phyloP scores from a whole-genome alignment of 495 filamentous ascomycete species.

The Parathielavia appendiculata region DNA sequence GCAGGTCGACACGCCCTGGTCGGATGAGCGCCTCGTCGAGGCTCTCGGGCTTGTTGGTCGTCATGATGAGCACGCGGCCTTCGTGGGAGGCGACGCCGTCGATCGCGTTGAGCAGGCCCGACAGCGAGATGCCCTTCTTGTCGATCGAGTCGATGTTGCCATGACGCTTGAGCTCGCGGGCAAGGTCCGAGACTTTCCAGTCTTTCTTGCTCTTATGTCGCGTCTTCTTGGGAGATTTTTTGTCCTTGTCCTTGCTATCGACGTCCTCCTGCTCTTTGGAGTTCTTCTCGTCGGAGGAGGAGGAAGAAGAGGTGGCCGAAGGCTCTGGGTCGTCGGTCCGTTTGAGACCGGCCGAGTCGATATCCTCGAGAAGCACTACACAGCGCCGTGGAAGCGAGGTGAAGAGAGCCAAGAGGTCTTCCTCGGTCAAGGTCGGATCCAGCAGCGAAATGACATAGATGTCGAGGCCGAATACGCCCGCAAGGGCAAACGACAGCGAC shows the following conservation, averaged over 20 bases:
- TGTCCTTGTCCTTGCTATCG: slow-evolving; percentile 14
- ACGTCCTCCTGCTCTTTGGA: slow-evolving; percentile 8
- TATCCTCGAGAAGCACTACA: slow-evolving; percentile 66
- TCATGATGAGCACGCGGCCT: slow-evolving; percentile 78
- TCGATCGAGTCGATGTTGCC: slow-evolving; percentile 19
- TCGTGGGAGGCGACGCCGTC: slow-evolving; percentile 80
- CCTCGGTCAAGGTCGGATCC: slow-evolving; percentile 61
- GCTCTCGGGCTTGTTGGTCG: slow-evolving; percentile 70
- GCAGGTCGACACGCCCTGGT: slow-evolving; percentile 69
- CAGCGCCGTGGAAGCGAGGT: slow-evolving; percentile 57
- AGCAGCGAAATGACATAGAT: slow-evolving; percentile 62
- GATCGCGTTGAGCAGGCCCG: slow-evolving; percentile 75
- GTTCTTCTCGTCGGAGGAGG: background rate
- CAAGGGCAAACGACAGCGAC: slow-evolving; percentile 58
- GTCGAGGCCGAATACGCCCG: slow-evolving; percentile 63
- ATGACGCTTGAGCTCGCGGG: slow-evolving; percentile 33
- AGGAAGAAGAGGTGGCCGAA: slow-evolving; percentile 1
- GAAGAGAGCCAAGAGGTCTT: slow-evolving; percentile 63
- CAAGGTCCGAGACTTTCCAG: slow-evolving; percentile 35
- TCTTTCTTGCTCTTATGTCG: slow-evolving; percentile 22
- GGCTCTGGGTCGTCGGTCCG: slow-evolving; percentile 30
- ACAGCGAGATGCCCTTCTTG: slow-evolving; percentile 58
- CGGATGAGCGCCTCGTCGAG: slow-evolving; percentile 72
- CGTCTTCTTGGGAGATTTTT: slow-evolving; percentile 12
- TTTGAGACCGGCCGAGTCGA: slow-evolving; percentile 62